These are phyloP conservation scores for Trametes cingulata DNA, from an alignment of 768 basidiomycete species.

Conservation along the genomic window DNA sequence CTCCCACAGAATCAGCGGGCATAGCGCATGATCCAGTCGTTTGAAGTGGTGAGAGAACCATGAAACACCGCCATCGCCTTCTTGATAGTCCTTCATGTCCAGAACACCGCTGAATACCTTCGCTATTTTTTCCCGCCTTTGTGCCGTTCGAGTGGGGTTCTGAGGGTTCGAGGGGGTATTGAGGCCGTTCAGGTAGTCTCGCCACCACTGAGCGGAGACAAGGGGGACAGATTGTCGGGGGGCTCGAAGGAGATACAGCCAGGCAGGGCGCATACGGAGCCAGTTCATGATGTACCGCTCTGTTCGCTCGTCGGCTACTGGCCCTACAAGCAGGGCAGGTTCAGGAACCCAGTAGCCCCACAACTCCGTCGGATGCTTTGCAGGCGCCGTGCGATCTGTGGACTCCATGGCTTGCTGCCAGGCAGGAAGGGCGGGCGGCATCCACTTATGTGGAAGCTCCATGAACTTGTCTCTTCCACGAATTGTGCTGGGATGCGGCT, in stretches of 20 bases:
- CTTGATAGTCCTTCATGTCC: background rate
- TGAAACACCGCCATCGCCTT: background rate
- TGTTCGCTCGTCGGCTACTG: background rate
- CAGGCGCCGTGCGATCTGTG: background rate
- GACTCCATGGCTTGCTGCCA: background rate
- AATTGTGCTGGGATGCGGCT: background rate
- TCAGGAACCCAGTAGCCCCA: slow-evolving; percentile 9
- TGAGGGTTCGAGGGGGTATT: no score
- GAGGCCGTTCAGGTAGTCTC: background rate
- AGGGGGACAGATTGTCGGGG: background rate
- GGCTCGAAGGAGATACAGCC: background rate
- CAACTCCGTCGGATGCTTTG: background rate
- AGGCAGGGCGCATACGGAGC: background rate
- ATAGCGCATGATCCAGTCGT: background rate
- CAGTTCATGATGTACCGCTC: background rate
- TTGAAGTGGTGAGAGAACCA: background rate
- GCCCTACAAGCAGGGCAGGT: background rate
- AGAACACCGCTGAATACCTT: background rate
- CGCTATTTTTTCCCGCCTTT: background rate
- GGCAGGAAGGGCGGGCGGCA: background rate
- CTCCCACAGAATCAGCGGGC: background rate
- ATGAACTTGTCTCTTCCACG: background rate
- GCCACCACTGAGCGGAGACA: slow-evolving; percentile 1
- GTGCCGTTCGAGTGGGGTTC: no score
- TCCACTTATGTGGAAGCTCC: background rate